Evolutionary conservation across 2,329 filamentous ascomycete species (phyloP), one percentile per base, ranked within the genome.

Genomic region (Amphichorda felina): DNA sequence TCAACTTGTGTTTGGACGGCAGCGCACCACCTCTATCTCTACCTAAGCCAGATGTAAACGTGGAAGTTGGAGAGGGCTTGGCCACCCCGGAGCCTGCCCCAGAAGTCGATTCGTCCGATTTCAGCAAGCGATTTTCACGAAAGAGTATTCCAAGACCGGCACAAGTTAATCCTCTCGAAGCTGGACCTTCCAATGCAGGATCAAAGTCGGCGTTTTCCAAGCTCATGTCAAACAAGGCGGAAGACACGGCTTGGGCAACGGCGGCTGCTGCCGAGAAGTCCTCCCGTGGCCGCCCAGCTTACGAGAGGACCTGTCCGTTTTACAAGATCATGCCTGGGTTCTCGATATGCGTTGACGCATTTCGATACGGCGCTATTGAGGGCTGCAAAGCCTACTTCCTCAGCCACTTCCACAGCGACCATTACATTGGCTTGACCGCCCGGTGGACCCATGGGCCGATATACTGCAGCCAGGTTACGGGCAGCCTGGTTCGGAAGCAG

Each of bases 321-420:
- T 98, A 98, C 65, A 98, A 98, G 57, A 95, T 96, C 43, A 79
- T 98, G 61, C 88, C 89, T 1, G 87, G 86, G 0, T 82, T 95
- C 49, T 85, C 72, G 43, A 93, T 96, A 36, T 93, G 86, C 39
- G 91, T 98, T 1, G 91, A 98, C 56, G 91, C 91, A 0, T 94
- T 98, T 50, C 78, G 89, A 15, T 98, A 96, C 50, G 91, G 91
- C 2, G 86, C 88, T 4, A 85, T 98, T 1, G 72, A 93, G 51
- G 88, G 86, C 1, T 94, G 88, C 54, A 81, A 83, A 36, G 91
- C 89, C 2, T 98, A 98, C 53, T 98, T 98, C 46, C 70, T 98
- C 9, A 95, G 88, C 47, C 91, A 98, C 53, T 98, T 96, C 46
- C 91, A 98, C 57, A 95, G 87, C 49, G 91, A 98, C 53, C 91